A percentile compares a stretch with the other conserved stretches of the same genome.
Evolutionary conservation across 2,329 filamentous ascomycete species (phyloP).

Genomic region (Aspergillus puulaauensis): DNA sequence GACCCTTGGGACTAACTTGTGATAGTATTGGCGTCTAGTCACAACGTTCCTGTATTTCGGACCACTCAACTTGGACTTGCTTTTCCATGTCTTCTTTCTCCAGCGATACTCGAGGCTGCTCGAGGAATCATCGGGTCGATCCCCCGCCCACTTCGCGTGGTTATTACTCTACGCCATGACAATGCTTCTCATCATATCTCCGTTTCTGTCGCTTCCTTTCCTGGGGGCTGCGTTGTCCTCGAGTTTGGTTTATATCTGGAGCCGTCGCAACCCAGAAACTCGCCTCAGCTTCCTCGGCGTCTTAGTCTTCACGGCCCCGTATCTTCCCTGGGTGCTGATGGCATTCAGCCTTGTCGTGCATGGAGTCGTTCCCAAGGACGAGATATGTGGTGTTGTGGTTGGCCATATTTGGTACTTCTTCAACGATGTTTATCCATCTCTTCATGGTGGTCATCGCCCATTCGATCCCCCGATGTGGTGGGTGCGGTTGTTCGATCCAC

Average conservation of each 20-base stretch:
- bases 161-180: constrained; percentile 81
- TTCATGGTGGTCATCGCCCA: constrained; percentile 80
- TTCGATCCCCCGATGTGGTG: constrained; percentile 90
- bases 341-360: constrained; percentile 89
- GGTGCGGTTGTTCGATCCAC: constrained; percentile 72
- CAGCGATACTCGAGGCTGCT: constrained; percentile 93
- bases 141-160: constrained; percentile 93
- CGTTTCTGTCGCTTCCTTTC: constrained; percentile 87
- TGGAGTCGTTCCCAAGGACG: constrained; percentile 86
- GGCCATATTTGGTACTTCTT: constrained; percentile 99
- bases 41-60: constrained; percentile 98
- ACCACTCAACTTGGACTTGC: constrained; percentile 85
- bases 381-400: constrained; percentile 91
- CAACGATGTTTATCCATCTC: constrained; percentile 88
- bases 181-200: constrained; percentile 77
- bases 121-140: constrained; percentile 89
- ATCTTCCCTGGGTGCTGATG: constrained; percentile 94
- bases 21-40: constrained; percentile 90
- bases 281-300: constrained; percentile 85
- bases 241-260: constrained; percentile 97
- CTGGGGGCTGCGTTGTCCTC: constrained; percentile 91
- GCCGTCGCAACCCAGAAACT: constrained; percentile 87
- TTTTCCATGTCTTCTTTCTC: constrained; percentile 98
- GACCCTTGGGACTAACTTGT: not conserved
- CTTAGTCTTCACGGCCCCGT: constrained; percentile 88